phyloP scores from a whole-genome alignment of 805 yeast genomes.

The Hyphopichia homilentoma region DNA sequence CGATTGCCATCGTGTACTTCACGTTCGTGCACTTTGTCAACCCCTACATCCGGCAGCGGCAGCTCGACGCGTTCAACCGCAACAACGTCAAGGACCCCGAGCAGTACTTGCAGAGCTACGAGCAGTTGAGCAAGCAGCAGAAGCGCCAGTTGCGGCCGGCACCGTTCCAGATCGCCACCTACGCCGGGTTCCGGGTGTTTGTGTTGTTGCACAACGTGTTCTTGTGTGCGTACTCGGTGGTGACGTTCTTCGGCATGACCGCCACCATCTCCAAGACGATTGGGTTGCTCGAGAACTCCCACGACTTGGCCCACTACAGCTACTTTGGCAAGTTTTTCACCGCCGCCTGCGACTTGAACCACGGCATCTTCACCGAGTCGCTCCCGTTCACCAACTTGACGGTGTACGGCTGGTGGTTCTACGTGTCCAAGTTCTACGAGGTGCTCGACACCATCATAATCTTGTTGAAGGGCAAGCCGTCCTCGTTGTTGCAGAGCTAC shows the following conservation, averaged over 20 bases:
- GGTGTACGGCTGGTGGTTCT: slow-evolving; percentile 63
- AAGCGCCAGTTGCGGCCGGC: slow-evolving; percentile 45
- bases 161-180: slow-evolving; percentile 48
- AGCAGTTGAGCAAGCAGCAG: slow-evolving; percentile 14
- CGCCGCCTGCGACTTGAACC: slow-evolving; percentile 55
- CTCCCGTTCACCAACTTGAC: slow-evolving; percentile 36
- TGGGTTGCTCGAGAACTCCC: slow-evolving; percentile 14
- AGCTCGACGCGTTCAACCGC: slow-evolving; percentile 27
- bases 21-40: slow-evolving; percentile 53
- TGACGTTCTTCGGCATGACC: slow-evolving; percentile 70
- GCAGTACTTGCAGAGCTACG: slow-evolving; percentile 7
- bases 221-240: slow-evolving; percentile 61
- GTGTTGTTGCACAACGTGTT: slow-evolving; percentile 60
- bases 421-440: slow-evolving; percentile 68
- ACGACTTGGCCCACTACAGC: slow-evolving; percentile 15
- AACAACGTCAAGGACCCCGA: slow-evolving; percentile 17
- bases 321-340: slow-evolving; percentile 51
- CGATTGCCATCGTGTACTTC: slow-evolving; percentile 58
- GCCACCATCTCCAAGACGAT: slow-evolving; percentile 43
- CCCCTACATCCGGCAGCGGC: slow-evolving; percentile 44
- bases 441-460: slow-evolving; percentile 67
- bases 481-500: slow-evolving; percentile 65
- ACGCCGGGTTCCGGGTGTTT: slow-evolving; percentile 44
- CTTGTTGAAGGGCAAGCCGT: slow-evolving; percentile 62
- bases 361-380: slow-evolving; percentile 49